phyloP scores from a whole-genome alignment of 176 grass and related monocot genomes.

The Coix lacrymajobi region DNA sequence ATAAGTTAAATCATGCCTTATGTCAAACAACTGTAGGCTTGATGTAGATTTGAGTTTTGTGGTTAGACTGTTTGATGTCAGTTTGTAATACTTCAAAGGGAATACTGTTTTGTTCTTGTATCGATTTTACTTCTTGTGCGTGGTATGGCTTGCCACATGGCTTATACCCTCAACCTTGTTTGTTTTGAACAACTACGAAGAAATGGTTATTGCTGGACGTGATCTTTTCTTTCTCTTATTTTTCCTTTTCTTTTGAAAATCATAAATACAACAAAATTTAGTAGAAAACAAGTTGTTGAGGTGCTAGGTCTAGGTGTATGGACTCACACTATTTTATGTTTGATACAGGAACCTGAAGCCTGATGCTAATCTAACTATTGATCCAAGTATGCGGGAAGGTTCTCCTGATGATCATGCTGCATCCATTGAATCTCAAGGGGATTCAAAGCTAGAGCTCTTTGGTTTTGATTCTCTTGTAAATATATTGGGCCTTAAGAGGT shows the following conservation, averaged over 20 bases:
- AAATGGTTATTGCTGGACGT: slow-evolving; percentile 1
- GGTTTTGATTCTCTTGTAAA: slow-evolving; percentile 99
- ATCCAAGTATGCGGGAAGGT: slow-evolving; percentile 44
- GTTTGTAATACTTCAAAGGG: background rate
- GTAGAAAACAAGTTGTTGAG: background rate
- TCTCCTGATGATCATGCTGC: slow-evolving; percentile 48
- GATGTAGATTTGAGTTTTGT: background rate
- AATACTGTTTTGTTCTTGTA: background rate
- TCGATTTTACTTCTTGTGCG: background rate
- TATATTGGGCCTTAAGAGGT: slow-evolving; percentile 99
- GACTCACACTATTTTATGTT: slow-evolving; percentile 24
- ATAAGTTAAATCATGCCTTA: background rate
- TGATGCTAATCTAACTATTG: slow-evolving; percentile 36
- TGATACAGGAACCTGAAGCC: slow-evolving; percentile 65
- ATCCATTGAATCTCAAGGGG: slow-evolving; percentile 48
- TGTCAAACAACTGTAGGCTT: background rate
- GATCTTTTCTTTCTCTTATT: background rate
- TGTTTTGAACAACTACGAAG: background rate
- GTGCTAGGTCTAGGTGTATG: background rate
- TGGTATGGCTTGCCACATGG: background rate
- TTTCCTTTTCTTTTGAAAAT: background rate
- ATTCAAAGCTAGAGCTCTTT: slow-evolving; percentile 98
- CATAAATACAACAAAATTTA: background rate
- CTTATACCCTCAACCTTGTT: background rate
- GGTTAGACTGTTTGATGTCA: background rate